phyloP scores from a whole-genome alignment of 257 asterid genomes.

The Przewalskia tangutica region DNA sequence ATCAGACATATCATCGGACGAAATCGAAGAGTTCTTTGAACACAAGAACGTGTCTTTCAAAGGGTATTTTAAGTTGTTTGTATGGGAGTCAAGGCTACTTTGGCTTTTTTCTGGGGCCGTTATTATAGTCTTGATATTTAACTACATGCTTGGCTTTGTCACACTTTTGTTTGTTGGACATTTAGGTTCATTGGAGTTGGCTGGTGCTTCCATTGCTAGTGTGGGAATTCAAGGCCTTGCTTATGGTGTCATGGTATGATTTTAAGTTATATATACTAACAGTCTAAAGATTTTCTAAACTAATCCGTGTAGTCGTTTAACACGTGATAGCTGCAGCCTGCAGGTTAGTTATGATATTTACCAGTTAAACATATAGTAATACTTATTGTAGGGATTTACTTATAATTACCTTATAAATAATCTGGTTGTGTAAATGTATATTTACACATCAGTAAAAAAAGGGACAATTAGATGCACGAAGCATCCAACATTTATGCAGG shows the following conservation, averaged over 20 bases:
- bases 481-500: not conserved
- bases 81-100: constrained; percentile 25
- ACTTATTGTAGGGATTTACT: not conserved
- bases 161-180: constrained; percentile 21
- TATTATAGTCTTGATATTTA: constrained; percentile 14
- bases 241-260: constrained; percentile 26
- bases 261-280: not conserved
- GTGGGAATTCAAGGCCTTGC: constrained; percentile 29
- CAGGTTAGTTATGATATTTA: not conserved
- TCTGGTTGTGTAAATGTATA: not conserved
- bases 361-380: not conserved
- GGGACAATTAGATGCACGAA: not conserved
- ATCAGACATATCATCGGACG: constrained; percentile 6
- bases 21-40: constrained; percentile 13
- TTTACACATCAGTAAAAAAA: not conserved
- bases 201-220: constrained; percentile 25
- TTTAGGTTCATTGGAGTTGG: constrained; percentile 19
- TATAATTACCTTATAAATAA: not conserved
- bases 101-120: constrained; percentile 25
- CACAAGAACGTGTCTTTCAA: constrained; percentile 3
- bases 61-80: constrained; percentile 16
- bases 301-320: not conserved
- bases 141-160: constrained; percentile 17
- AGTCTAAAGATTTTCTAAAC: too few species aligned
- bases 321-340: not conserved